Conservation (phyloP, 2,329 filamentous ascomycete genomes). For the Arthrobotrys conoides region DNA sequence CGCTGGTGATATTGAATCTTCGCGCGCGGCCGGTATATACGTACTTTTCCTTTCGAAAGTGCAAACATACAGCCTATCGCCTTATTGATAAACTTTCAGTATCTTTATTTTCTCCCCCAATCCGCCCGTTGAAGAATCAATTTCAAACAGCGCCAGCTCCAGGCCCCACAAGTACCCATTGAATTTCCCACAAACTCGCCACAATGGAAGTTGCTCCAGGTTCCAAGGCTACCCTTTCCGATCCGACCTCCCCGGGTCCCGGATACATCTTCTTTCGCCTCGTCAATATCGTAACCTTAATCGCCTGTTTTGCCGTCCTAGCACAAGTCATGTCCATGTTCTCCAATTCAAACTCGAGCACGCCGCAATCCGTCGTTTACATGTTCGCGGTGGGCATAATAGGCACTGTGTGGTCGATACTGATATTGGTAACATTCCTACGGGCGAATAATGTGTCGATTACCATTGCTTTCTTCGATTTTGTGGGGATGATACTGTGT, state of each 20-base stretch:
- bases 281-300: conserved; percentile 49
- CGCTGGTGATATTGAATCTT: conserved; percentile 9
- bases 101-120: not conserved
- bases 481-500: conserved; percentile 51
- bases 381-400: conserved; percentile 58
- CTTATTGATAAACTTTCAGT: not conserved
- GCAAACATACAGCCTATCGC: not conserved
- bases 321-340: conserved; percentile 51
- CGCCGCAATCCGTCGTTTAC: conserved; percentile 37
- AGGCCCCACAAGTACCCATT: conserved; percentile 10
- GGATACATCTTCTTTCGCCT: conserved; percentile 59
- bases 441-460: conserved; percentile 52
- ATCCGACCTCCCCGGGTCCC: conserved; percentile 41
- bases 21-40: conserved; percentile 1
- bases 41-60: not conserved
- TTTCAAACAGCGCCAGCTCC: not conserved
- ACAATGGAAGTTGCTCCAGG: conserved; percentile 57
- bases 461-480: conserved; percentile 51
- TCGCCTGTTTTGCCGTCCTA: conserved; percentile 49
- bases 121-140: not conserved
- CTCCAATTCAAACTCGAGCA: conserved; percentile 24
- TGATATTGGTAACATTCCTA: conserved; percentile 47
- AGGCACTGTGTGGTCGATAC: conserved; percentile 53
- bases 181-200: not conserved
- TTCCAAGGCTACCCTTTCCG: conserved; percentile 38